These are phyloP conservation scores for Fraxinus dipetala DNA, from an alignment of 305 asterid genomes.

Conservation along the genomic window DNA sequence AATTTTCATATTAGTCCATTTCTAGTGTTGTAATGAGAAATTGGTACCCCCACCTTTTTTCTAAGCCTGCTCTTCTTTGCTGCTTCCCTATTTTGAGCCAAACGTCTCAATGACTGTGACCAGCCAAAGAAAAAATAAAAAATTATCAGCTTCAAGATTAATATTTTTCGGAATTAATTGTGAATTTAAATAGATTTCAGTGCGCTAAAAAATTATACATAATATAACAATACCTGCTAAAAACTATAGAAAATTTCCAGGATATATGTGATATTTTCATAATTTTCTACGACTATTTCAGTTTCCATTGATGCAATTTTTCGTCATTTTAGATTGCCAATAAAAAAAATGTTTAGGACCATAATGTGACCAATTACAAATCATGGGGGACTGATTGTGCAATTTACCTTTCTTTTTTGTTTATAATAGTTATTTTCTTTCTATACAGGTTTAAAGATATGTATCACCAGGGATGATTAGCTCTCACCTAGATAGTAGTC, in stretches of 20 bases:
- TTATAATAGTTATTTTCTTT: background rate
- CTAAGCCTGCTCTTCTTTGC: conserved; percentile 95
- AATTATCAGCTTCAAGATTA: conserved; percentile 19
- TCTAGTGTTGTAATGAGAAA: background rate
- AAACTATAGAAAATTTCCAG: background rate
- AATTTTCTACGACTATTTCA: background rate
- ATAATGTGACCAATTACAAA: background rate
- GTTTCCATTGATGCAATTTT: background rate
- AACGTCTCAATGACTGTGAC: conserved; percentile 80
- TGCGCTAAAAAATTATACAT: too few relatives aligned
- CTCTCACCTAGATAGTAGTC: background rate
- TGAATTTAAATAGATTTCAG: background rate
- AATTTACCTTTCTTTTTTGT: background rate
- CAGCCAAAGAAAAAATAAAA: background rate
- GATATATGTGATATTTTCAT: background rate
- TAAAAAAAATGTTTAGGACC: background rate
- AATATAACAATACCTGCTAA: background rate
- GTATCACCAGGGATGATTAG: too few relatives aligned
- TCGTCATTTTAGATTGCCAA: background rate
- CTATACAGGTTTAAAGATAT: background rate
- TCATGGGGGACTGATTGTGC: background rate
- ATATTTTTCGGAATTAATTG: background rate
- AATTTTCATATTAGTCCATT: background rate
- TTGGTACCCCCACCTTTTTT: conserved; percentile 55
- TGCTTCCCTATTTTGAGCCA: conserved; percentile 98